A percentile compares a stretch with the other conserved stretches of the same genome.
Evolutionary conservation across 768 basidiomycete species (phyloP).

Genomic region (Pleurotus platypus): DNA sequence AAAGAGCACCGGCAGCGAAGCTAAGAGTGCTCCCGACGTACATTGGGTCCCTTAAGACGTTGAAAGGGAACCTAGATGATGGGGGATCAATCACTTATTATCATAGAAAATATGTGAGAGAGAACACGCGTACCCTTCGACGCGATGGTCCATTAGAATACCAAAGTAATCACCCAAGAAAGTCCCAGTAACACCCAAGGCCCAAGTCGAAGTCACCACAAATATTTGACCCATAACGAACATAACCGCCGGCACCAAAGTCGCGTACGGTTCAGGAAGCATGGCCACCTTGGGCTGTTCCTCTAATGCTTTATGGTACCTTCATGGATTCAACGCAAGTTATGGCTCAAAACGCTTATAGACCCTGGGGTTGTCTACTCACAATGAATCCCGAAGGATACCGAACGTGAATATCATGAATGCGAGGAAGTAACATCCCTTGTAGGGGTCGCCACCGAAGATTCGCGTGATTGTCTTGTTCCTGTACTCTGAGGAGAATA

Average conservation of each 20-base stretch:
- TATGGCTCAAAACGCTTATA: neutral
- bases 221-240: conserved; percentile 78
- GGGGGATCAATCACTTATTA: neutral
- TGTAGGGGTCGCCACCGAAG: conserved; percentile 67
- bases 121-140: conserved; percentile 56
- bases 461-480: conserved; percentile 86
- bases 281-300: conserved; percentile 72
- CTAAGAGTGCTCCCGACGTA: conserved; percentile 93
- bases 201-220: conserved; percentile 86
- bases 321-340: conserved; percentile 21
- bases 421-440: conserved; percentile 88
- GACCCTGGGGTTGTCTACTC: conserved; percentile 23
- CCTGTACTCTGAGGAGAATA: conserved; percentile 45
- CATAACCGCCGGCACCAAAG: conserved; percentile 53
- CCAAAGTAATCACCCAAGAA: conserved; percentile 88
- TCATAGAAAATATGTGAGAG: neutral
- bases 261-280: conserved; percentile 64
- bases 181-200: conserved; percentile 90
- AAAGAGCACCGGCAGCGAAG: conserved; percentile 83
- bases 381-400: conserved; percentile 84
- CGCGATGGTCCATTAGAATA: conserved; percentile 81
- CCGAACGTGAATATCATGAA: conserved; percentile 82
- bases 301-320: conserved; percentile 70
- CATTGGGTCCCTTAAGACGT: conserved; percentile 91
- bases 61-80: conserved; percentile 79